A percentile compares a stretch with the other conserved stretches of the same genome.
Evolutionary conservation across 495 filamentous ascomycete species (phyloP).

Genomic region (Xylaria acuta): DNA sequence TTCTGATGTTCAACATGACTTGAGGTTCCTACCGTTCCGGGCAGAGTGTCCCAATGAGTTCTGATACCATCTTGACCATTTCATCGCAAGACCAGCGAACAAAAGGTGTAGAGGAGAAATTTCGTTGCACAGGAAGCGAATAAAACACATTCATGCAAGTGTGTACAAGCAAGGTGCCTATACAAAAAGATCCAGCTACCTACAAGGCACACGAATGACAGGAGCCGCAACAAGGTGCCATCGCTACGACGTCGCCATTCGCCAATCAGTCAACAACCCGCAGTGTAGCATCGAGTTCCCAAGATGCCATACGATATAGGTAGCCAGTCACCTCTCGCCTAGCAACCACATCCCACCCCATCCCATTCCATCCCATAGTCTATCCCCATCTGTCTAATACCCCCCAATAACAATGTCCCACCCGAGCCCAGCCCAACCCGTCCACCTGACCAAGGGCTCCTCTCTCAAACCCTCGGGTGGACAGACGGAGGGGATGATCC

Average conservation of each 20-base stretch:
- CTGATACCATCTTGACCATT: neutral
- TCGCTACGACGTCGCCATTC: neutral
- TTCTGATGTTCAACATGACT: no score
- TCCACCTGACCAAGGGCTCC: conserved; percentile 38
- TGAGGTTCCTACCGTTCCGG: no score
- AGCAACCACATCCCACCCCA: neutral
- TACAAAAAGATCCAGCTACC: neutral
- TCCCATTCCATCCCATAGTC: neutral
- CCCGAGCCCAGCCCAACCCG: conserved; percentile 35
- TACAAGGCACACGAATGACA: neutral
- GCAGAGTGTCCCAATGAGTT: no score
- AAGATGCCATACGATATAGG: no score
- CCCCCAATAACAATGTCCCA: conserved; percentile 30
- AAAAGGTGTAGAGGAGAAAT: neutral
- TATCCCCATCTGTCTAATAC: neutral
- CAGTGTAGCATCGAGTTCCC: neutral
- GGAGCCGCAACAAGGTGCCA: neutral
- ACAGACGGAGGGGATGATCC: conserved; percentile 63
- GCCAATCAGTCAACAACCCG: neutral
- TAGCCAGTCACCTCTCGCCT: neutral
- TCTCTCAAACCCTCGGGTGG: conserved; percentile 36
- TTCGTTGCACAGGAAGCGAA: neutral
- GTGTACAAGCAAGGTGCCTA: neutral
- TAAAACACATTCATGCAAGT: neutral
- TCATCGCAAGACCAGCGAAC: neutral